Evolutionary conservation across 768 basidiomycete species (phyloP), one percentile per base, ranked within the genome.

Genomic region (Phaeotremella fagi): DNA sequence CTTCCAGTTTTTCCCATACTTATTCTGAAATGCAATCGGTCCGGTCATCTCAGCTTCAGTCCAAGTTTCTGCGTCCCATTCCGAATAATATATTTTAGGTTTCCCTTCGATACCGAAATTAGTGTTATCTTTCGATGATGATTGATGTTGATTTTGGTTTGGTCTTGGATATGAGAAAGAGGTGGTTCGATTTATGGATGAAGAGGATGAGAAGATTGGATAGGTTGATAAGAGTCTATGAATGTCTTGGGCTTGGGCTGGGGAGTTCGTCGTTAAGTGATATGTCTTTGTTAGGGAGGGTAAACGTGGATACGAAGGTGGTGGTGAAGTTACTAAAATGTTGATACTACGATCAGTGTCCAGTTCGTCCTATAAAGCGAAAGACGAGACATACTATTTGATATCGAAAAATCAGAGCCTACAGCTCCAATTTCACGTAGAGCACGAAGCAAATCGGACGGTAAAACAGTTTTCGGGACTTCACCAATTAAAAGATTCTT

Each of bases 251-350:
- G 50, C 50, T 29, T 36, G 27, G 20, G 38, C 42, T 23, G 31
- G 29, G 3, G 50, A 48, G 0, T 37, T 31, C 9, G 50, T 46
- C 3, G 50, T 45, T 27, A 58, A 29, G 36, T 52, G 56, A 28
- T 26, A 48, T 33, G 56, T 58, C n/a, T 45, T 44, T 7, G 46
- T 45, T 20, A 58, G 26, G 14, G 51, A 52, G 16, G 56, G 56
- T 38, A 36, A 11, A 23, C 50, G 45, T 15, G 56, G 50, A 25
- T 52, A 31, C n/a, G 56, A 58, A 16, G 56, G 56, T 15, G 56
- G 56, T 22, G 47, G 47, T n/a, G 45, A 16, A 20, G 56, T 53
- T 16, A 58, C 56, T 58, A 43, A 16, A 24, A 16, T 3, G 42
- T 3, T 38, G 16, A 5, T 25, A 37, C 4, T 37, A 11, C 29